Evolutionary conservation across 2,329 filamentous ascomycete genomes (phyloP), one percentile per base, ranked within the genome.

Genomic region (Neonectria sp.): DNA sequence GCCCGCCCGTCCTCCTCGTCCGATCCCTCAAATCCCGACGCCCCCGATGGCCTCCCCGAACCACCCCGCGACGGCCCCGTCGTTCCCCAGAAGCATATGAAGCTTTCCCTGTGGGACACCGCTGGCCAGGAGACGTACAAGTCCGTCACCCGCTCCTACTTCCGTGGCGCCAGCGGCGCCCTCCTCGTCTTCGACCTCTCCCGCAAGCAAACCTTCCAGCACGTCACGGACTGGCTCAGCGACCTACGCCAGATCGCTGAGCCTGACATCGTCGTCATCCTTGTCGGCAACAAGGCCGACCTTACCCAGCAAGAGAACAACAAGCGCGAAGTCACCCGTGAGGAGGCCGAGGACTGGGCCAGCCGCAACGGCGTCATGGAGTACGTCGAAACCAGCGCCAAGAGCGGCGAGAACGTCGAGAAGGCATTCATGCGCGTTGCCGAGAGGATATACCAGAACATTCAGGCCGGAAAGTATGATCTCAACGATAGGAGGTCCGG

Each of bases 101-200:
- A 97, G 82, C 88, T 97, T 6, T 94, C 91, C 51, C 86, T 98
- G 12, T 98, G 95, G 95, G 95, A 98, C 79, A 98, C 95, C 1
- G 95, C 95, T 17, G 95, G 95, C 29, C 95, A 98, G 81, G 95
- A 98, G 84, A 97, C 95, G 13, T 98, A 98, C 86, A 98, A 98
- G 81, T 95, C 93, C 51, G 96, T 98, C 66, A 98, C 95, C 9
- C 88, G 95, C 61, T 96, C 93, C 68, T 98, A 98, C 84, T 97
- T 97, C 82, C 92, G 95, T 60, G 95, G 95, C 75, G 88, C 88
- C 17, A 89, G 86, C 29, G 88, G 88, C 66, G 88, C 88, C 52
- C 87, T 99, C 15, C 89, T 99, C 29, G 96, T 99, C 68, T 99
- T 98, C 79, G 96, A 99, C 81, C 95, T 99, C 72, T 93, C 93